These are phyloP conservation scores for Blastobotrys petasosporus DNA, from an alignment of 1,139 yeast species.

Conservation along the genomic window DNA sequence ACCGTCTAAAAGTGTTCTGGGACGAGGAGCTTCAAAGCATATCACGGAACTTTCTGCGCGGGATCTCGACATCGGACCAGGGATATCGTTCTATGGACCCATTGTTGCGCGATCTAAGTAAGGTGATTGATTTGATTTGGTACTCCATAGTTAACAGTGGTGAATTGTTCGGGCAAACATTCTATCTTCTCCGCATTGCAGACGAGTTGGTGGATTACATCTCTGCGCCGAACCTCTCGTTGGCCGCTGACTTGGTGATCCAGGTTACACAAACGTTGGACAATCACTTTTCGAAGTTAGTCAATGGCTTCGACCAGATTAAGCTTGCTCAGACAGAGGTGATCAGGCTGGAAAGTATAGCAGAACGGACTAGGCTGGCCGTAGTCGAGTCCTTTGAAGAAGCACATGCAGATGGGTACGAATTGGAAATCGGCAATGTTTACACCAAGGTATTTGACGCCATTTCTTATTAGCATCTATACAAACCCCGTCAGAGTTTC, in stretches of 20 bases:
- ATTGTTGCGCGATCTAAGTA: conserved; percentile 43
- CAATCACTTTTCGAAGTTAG: conserved; percentile 20
- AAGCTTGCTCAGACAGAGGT: conserved; percentile 23
- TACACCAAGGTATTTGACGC: conserved; percentile 17
- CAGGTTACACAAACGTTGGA: conserved; percentile 23
- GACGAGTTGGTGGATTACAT: conserved; percentile 60
- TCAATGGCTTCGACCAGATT: conserved; percentile 12
- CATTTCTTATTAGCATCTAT: no score
- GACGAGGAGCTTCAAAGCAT: conserved; percentile 54
- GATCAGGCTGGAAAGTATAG: conserved; percentile 27
- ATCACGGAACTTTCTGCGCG: conserved; percentile 61
- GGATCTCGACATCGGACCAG: conserved; percentile 32
- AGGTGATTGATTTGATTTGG: conserved; percentile 53
- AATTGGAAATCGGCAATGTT: conserved; percentile 18
- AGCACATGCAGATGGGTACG: conserved; percentile 12
- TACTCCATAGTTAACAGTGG: conserved; percentile 38
- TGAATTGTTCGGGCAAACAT: conserved; percentile 49
- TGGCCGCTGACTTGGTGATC: conserved; percentile 14
- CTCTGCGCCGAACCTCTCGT: conserved; percentile 18
- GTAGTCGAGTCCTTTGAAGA: conserved; percentile 13
- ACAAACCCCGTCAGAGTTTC: no score
- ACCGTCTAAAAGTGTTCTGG: conserved; percentile 52
- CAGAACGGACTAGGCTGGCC: conserved; percentile 26
- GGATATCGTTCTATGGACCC: conserved; percentile 39
- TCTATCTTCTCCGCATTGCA: conserved; percentile 54